phyloP scores from a whole-genome alignment of 495 filamentous ascomycete genomes.

The Neurospora sp. region DNA sequence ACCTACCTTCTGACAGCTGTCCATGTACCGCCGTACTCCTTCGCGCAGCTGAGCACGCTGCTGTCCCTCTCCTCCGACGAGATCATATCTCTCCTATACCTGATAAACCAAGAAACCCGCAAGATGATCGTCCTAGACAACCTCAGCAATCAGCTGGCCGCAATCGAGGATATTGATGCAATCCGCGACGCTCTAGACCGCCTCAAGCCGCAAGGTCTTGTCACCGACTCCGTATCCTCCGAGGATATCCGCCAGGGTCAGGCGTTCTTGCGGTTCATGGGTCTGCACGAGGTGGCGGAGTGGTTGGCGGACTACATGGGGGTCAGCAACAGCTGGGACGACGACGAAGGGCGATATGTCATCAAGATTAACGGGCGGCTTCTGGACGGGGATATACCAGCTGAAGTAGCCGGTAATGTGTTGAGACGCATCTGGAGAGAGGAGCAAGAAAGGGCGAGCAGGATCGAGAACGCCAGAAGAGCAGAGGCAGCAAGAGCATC shows the following conservation, averaged over 20 bases:
- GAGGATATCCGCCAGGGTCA: constrained; percentile 5
- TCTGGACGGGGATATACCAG: neutral
- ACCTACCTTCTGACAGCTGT: constrained; percentile 6
- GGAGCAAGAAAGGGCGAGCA: neutral
- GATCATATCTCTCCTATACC: neutral
- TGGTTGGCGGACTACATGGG: constrained; percentile 7
- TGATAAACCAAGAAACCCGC: constrained; percentile 2
- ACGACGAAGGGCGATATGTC: neutral
- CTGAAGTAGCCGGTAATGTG: neutral
- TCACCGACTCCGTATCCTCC: constrained; percentile 5
- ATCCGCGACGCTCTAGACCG: neutral
- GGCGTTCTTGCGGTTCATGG: constrained; percentile 6
- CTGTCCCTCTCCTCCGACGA: neutral
- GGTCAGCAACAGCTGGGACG: neutral
- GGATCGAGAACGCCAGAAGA: neutral
- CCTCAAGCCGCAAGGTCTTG: neutral
- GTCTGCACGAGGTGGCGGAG: constrained; percentile 1
- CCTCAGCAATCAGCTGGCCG: neutral
- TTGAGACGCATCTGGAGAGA: neutral
- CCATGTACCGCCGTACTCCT: constrained; percentile 1
- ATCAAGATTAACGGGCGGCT: neutral
- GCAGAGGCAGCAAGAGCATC: neutral
- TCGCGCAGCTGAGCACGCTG: neutral
- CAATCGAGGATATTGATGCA: neutral
- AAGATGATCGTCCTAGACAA: neutral